Base-by-base conservation (phyloP, 768 basidiomycete genomes). In the Artomyces pyxidatus region DNA sequence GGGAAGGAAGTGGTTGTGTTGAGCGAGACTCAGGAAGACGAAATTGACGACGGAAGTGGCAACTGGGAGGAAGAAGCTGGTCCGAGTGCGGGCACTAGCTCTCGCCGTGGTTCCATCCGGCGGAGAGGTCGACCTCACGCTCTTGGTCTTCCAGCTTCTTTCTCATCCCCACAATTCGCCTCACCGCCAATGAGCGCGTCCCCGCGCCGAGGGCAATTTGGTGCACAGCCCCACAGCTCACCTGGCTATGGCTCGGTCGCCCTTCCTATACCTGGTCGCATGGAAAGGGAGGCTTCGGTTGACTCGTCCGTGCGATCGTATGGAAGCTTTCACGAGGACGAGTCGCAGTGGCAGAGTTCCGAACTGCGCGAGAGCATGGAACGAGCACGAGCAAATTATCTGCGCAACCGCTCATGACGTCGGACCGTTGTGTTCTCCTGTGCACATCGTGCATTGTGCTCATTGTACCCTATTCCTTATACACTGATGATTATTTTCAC, bases 1-100 rank as follows among this genome's bases (percentile, higher is more conserved):
- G 78, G 76, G 12, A 70, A 75, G n/a, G 87, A 91, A 61, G 73
- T 92, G 14, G 88, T 91, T 8, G 78, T 88, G 4, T 78, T 81
- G 76, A 81, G 80, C 52, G 87, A 88, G 41, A 71, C 73, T 4
- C 71, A 80, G 48, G 85, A 87, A 55, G 87, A 88, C 50, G 81
- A 82, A 57, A 76, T 81, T 3, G 88, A 89, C 52, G 87, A 89
- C 58, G 88, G 85, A 2, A 73, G 71, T 6, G 85, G 78, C 7
- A 73, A 70, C 2, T 91, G 88, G 88, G 81, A 83, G 49, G 87
- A 88, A 47, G 83, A 85, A 37, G 73, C 70, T 23, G 65, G 64
- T 11, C 47, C 50, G 11, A 42, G 44, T 40, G 21, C 51, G 23
- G 28, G 51, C n/a, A 27, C 38, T n/a, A 42, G 59, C 14, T 62